phyloP scores from a whole-genome alignment of 192 early-diverging fungal genomes.

The Podila verticillata region DNA sequence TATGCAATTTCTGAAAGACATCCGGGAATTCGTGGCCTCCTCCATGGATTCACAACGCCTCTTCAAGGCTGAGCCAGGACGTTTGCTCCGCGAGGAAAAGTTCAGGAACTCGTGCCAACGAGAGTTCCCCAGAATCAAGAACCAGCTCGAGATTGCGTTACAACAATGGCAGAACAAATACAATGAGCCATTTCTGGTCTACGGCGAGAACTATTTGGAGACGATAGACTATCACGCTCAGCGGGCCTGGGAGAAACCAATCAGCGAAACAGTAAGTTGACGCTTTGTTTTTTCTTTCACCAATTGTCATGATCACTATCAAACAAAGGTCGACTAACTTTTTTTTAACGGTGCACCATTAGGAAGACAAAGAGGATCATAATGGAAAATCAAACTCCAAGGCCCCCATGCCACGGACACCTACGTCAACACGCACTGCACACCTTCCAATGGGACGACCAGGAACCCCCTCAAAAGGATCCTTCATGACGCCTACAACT shows the following conservation, averaged over 20 bases:
- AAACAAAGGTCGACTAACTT: background rate
- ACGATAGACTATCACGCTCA: constrained; percentile 36
- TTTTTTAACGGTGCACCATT: background rate
- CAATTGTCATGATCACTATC: background rate
- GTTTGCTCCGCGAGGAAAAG: constrained; percentile 61
- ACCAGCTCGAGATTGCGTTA: constrained; percentile 48
- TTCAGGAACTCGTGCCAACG: constrained; percentile 53
- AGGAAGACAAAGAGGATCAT: background rate
- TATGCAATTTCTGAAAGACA: constrained; percentile 44
- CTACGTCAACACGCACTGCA: constrained; percentile 27
- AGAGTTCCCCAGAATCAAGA: constrained; percentile 54
- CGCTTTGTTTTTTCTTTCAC: background rate
- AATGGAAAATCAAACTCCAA: constrained; percentile 41
- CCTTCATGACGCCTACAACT: constrained; percentile 20
- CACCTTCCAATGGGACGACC: constrained; percentile 9
- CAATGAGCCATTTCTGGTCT: constrained; percentile 52
- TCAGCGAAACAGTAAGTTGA: constrained; percentile 37
- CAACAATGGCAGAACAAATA: constrained; percentile 49
- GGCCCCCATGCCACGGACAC: constrained; percentile 26
- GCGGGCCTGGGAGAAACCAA: constrained; percentile 31
- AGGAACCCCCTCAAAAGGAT: constrained; percentile 27
- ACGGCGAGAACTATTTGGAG: constrained; percentile 54
- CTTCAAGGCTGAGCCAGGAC: constrained; percentile 59
- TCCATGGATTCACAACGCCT: constrained; percentile 54
- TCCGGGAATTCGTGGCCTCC: constrained; percentile 44